Evolutionary conservation across 2,329 filamentous ascomycete species (phyloP).

Genomic region (Ophiostoma tasmaniense): DNA sequence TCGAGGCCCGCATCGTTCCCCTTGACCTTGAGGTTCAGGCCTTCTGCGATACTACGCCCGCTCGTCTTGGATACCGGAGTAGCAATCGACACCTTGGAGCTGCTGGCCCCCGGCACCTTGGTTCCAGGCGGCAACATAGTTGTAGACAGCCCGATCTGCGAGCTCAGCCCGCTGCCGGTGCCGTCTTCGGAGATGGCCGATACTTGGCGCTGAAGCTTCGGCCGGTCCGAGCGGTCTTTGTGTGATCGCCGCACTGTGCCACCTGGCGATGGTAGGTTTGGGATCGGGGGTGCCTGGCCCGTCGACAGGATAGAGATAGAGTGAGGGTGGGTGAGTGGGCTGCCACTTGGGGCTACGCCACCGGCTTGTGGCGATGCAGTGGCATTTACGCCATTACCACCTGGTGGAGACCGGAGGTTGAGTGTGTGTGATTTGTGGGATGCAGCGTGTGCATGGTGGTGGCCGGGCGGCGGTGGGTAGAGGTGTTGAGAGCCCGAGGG

Average conservation of each 20-base stretch:
- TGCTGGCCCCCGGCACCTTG: background rate
- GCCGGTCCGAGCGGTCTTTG: constrained; percentile 49
- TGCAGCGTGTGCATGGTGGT: constrained; percentile 8
- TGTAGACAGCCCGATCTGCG: background rate
- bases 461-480: constrained; percentile 22
- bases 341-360: constrained; percentile 18
- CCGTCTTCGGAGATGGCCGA: constrained; percentile 35
- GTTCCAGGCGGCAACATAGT: background rate
- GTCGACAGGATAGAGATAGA: constrained; percentile 70
- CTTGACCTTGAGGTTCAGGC: background rate
- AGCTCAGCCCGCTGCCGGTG: background rate
- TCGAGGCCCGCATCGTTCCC: background rate
- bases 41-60: background rate
- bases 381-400: background rate
- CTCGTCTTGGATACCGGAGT: background rate
- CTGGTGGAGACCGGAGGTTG: constrained; percentile 10
- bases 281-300: constrained; percentile 69
- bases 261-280: constrained; percentile 29
- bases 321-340: constrained; percentile 29
- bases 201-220: constrained; percentile 59
- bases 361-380: background rate
- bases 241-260: constrained; percentile 42
- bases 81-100: background rate
- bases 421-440: background rate
- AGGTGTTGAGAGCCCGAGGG: constrained; percentile 9